These are phyloP conservation scores for Pythium chondricola DNA, from an alignment of 352 stramenopile species.

Conservation along the genomic window DNA sequence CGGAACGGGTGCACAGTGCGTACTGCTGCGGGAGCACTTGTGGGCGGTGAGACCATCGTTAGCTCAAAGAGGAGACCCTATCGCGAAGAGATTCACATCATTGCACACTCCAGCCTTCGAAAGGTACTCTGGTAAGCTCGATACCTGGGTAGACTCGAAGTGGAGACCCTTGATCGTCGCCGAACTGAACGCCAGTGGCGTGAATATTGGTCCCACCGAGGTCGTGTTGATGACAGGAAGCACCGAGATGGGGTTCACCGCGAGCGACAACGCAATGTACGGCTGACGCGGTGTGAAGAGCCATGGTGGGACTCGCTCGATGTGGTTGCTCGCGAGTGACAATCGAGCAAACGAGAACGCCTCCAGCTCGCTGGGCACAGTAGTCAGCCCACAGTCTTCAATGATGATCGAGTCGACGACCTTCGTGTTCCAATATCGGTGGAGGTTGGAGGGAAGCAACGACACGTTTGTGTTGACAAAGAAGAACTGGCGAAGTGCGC, in stretches of 20 bases:
- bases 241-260: not conserved
- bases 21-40: not conserved
- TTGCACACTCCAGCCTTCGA: not conserved
- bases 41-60: not conserved
- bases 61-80: not conserved
- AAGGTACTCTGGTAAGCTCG: not conserved
- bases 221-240: not conserved
- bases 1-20: not conserved
- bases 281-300: not conserved
- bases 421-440: not conserved
- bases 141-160: not conserved
- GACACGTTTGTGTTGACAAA: not conserved
- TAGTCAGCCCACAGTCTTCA: slow-evolving; percentile 1
- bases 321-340: not conserved
- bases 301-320: not conserved
- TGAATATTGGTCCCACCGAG: not conserved
- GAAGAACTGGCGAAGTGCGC: not conserved
- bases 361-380: not conserved
- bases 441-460: not conserved
- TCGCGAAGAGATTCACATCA: not conserved
- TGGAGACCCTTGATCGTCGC: not conserved
- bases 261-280: not conserved
- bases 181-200: not conserved
- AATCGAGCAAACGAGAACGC: not conserved
- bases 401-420: not conserved